Percentiles rank a stretch among this genome's conserved stretches.
These are phyloP conservation scores for Hyparrhenia diplandra DNA, from an alignment of 176 grass and related monocot genomes.

Conservation along the genomic window DNA sequence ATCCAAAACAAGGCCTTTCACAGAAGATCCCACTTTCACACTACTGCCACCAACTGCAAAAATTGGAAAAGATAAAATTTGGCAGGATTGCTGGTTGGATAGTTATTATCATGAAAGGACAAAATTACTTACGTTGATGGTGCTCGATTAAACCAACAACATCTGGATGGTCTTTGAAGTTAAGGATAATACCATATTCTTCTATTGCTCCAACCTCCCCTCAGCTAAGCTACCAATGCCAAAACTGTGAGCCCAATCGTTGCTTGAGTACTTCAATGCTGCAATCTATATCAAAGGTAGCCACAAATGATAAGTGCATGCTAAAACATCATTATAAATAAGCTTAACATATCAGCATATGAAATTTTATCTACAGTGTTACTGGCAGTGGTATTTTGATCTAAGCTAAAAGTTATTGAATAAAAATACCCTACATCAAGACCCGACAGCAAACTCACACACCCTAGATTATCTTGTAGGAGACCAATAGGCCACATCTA, in stretches of 20 bases:
- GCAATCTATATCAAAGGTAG: slow-evolving; percentile 48
- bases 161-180: slow-evolving; percentile 79
- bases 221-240: slow-evolving; percentile 74
- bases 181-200: slow-evolving; percentile 84
- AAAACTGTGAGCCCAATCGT: slow-evolving; percentile 58
- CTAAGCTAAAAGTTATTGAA: neutral
- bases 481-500: neutral
- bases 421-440: neutral
- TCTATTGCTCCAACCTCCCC: slow-evolving; percentile 70
- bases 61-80: neutral
- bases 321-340: slow-evolving; percentile 13
- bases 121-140: slow-evolving; percentile 72
- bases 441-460: neutral
- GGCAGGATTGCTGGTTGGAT: neutral
- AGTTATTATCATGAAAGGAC: slow-evolving; percentile 3
- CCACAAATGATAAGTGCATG: neutral
- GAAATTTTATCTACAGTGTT: neutral
- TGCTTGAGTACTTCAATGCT: slow-evolving; percentile 52
- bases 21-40: slow-evolving; percentile 63
- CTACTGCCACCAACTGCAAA: slow-evolving; percentile 53
- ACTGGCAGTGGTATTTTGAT: neutral
- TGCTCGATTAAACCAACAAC: slow-evolving; percentile 88
- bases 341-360: neutral
- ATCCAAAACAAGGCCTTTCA: slow-evolving; percentile 84
- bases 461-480: neutral